Percentiles rank a stretch among this genome's conserved stretches.
These are phyloP conservation scores for Trichophyton schoenleinii DNA, from an alignment of 2,329 filamentous ascomycete species.

Conservation along the genomic window DNA sequence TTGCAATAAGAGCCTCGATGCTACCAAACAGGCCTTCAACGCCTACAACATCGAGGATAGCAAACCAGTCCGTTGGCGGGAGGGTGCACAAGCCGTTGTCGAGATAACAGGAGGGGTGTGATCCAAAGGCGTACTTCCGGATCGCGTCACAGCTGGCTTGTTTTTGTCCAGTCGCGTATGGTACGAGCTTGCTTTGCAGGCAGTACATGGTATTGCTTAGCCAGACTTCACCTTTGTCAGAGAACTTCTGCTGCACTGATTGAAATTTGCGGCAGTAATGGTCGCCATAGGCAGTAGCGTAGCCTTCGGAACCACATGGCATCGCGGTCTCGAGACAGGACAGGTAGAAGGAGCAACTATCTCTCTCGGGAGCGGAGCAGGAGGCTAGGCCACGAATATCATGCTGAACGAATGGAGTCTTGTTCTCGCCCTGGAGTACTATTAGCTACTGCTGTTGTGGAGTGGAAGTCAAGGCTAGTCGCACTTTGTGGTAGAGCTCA, in stretches of 20 bases:
- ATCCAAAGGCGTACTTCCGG: constrained; percentile 14
- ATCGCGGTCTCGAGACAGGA: constrained; percentile 16
- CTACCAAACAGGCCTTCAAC: constrained; percentile 6
- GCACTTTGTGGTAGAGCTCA: background rate
- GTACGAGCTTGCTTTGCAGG: constrained; percentile 18
- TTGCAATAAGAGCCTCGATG: constrained; percentile 3
- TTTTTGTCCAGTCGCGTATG: constrained; percentile 13
- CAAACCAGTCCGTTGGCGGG: constrained; percentile 14
- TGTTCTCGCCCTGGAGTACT: background rate
- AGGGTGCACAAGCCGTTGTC: constrained; percentile 16
- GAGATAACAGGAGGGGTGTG: constrained; percentile 17
- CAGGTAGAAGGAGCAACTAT: constrained; percentile 20
- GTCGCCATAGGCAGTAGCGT: constrained; percentile 22
- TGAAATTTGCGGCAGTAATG: constrained; percentile 20
- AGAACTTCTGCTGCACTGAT: constrained; percentile 11
- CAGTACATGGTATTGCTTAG: constrained; percentile 20
- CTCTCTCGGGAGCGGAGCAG: constrained; percentile 14
- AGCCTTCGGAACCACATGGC: constrained; percentile 18
- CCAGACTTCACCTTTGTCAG: constrained; percentile 17
- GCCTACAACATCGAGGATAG: constrained; percentile 13
- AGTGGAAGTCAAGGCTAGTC: background rate
- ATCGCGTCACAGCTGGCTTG: constrained; percentile 13
- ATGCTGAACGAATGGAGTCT: background rate
- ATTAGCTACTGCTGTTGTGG: background rate
- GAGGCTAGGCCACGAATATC: background rate